These are phyloP conservation scores for Clarireedia paspali DNA, from an alignment of 2,329 filamentous ascomycete genomes.

Conservation along the genomic window DNA sequence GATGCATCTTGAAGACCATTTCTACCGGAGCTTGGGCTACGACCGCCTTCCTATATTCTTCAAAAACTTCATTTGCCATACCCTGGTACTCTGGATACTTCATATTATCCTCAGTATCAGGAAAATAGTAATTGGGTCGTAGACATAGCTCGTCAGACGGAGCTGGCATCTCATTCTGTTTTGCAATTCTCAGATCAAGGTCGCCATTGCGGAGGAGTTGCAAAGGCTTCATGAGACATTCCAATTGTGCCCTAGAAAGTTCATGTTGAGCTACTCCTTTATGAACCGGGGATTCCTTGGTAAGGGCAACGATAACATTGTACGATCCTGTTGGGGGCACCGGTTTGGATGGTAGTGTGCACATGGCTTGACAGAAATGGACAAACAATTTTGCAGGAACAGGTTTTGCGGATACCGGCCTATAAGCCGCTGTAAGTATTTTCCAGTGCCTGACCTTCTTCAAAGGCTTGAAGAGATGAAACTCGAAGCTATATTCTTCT, in stretches of 20 bases:
- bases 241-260: background rate
- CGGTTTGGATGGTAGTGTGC: background rate
- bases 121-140: background rate
- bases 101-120: background rate
- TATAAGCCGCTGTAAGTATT: constrained; percentile 2
- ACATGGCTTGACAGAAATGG: constrained; percentile 7
- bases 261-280: background rate
- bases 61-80: background rate
- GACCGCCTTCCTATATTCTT: background rate
- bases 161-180: background rate
- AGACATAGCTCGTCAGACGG: background rate
- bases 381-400: constrained; percentile 5
- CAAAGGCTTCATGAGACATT: background rate
- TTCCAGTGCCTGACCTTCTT: constrained; percentile 5
- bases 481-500: background rate
- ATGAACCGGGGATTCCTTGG: background rate
- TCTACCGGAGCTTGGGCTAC: background rate
- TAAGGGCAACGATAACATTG: constrained; percentile 1
- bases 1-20: constrained; percentile 2
- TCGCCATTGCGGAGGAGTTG: background rate
- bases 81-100: background rate
- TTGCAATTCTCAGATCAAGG: background rate
- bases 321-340: background rate
- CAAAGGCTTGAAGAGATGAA: background rate
- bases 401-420: background rate